phyloP scores from a whole-genome alignment of 768 basidiomycete genomes.

The Phaeolepiota aurea region DNA sequence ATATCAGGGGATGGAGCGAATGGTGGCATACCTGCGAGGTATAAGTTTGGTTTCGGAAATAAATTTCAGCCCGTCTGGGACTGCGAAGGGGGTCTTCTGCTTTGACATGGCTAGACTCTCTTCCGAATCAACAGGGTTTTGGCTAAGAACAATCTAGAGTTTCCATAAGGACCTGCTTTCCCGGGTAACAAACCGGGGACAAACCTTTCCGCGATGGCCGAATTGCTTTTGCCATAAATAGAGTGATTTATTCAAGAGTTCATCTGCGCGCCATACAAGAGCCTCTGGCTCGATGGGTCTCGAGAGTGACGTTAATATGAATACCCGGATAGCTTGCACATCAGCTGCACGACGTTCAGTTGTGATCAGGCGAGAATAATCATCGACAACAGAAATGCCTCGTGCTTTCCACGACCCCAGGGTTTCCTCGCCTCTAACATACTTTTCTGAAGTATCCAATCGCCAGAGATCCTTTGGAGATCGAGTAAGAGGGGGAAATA shows the following conservation, averaged over 20 bases:
- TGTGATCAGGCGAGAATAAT: constrained; percentile 64
- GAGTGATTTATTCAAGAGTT: constrained; percentile 57
- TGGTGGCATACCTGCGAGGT: constrained; percentile 54
- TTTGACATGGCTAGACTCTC: constrained; percentile 25
- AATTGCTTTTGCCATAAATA: constrained; percentile 80
- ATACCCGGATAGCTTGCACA: constrained; percentile 80
- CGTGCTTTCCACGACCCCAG: constrained; percentile 81
- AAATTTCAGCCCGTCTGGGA: constrained; percentile 52
- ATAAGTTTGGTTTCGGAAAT: constrained; percentile 67
- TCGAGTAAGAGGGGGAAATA: constrained; percentile 79
- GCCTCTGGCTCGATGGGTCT: constrained; percentile 43
- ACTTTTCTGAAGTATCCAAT: constrained; percentile 90
- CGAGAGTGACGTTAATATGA: constrained; percentile 51
- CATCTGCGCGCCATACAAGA: constrained; percentile 59
- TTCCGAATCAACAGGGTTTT: constrained; percentile 56
- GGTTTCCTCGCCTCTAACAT: constrained; percentile 86
- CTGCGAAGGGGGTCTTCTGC: constrained; percentile 23
- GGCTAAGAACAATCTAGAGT: constrained; percentile 67
- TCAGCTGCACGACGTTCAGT: constrained; percentile 77
- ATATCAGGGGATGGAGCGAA: too few relatives aligned
- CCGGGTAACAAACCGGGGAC: too few relatives aligned
- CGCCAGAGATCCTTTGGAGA: constrained; percentile 90
- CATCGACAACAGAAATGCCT: constrained; percentile 83
- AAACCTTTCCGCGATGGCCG: constrained; percentile 68
- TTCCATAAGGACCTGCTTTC: too few relatives aligned